Conservation (phyloP, 192 early-diverging fungal genomes). For the Coemansia sp. region DNA sequence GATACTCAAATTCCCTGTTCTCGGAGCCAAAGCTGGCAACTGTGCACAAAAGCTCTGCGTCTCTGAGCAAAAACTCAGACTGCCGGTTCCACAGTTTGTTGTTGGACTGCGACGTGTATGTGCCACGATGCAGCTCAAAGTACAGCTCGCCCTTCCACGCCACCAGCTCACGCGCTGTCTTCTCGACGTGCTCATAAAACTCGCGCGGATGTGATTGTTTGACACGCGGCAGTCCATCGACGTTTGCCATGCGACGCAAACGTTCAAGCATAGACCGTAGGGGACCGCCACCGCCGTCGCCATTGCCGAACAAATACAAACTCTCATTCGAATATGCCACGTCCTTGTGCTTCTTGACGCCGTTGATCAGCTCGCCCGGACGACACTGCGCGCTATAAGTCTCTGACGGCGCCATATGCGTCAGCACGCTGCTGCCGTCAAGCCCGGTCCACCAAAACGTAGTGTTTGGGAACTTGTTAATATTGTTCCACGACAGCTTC, state of each 20-base stretch:
- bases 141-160: constrained; percentile 97
- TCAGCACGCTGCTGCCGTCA: constrained; percentile 79
- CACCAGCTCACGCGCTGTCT: constrained; percentile 65
- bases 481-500: constrained; percentile 98
- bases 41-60: constrained; percentile 77
- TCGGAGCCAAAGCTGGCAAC: constrained; percentile 30
- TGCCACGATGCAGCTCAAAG: constrained; percentile 97
- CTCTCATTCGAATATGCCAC: constrained; percentile 82
- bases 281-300: constrained; percentile 96
- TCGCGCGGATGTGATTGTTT: constrained; percentile 71
- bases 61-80: constrained; percentile 78
- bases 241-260: constrained; percentile 66
- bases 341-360: constrained; percentile 87
- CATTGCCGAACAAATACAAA: constrained; percentile 90
- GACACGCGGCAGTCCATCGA: constrained; percentile 76
- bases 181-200: constrained; percentile 83
- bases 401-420: constrained; percentile 89
- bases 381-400: constrained; percentile 72
- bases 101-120: constrained; percentile 89
- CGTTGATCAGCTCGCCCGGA: constrained; percentile 57
- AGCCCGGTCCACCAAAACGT: constrained; percentile 94
- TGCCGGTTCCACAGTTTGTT: constrained; percentile 85
- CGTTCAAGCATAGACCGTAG: constrained; percentile 81
- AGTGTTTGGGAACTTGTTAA: constrained; percentile 98
- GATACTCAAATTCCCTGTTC: constrained; percentile 56